Base-by-base conservation (phyloP, 805 yeast species). In the Metschnikowia borealis region DNA sequence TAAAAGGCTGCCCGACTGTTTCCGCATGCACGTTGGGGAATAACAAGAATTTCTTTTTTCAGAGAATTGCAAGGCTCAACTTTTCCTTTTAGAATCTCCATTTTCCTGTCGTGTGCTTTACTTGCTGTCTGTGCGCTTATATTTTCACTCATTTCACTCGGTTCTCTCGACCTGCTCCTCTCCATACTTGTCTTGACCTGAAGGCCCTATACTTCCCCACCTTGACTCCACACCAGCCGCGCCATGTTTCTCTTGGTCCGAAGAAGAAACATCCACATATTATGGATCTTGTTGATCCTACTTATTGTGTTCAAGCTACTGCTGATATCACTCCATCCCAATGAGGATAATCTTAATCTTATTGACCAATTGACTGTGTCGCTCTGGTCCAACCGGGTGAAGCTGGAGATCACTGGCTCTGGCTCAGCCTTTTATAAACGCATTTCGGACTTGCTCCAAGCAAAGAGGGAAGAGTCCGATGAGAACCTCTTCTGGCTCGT, bases 181-280 rank as follows among this genome's bases (percentile, higher is more conserved):
- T 8, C 29, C 11, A 26, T 26, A 1, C 29, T 8, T 26, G 29
- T 11, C 29, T 26, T 3, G 29, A 26, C 11, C 29, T 26, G 10
- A 26, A 26, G 29, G 11, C 10, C 10, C 29, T 26, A 8, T 26
- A 10, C 29, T 10, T 8, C 3, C 29, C 5, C 26, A 23, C 3
- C 8, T 8, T 17, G 7, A 17, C 29, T 23, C 21, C 15, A 23
- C 17, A n/a, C 14, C 13, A 8, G 3, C 18, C 14, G 31, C n/a
- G 32, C 17, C 21, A 58, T 53, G 59, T 46, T 59, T 33, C 35
- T 48, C 29, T 37, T 56, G 17, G 33, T 58, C 14, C 57, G 59
- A 31, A 54, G 54, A 40, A 59, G 57, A 37, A 50, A 56, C 45
- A 29, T 54, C 35, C 63, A 61, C 43, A 50, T 59, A 10, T 40